Evolutionary conservation across 441 rosid genomes (phyloP).

Genomic region (Corymbia calophylla): DNA sequence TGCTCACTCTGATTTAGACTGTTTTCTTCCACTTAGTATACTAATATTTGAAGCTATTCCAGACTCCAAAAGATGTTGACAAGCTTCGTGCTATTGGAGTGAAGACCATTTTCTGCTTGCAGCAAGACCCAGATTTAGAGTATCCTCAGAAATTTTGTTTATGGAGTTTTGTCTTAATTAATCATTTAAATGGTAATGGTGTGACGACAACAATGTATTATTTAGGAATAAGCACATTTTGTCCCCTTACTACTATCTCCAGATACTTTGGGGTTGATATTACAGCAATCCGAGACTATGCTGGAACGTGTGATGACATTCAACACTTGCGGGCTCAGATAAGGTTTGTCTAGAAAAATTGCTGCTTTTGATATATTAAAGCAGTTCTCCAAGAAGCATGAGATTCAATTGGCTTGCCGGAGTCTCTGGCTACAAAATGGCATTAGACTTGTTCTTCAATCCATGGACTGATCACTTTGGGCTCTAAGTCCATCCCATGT

Average conservation of each 20-base stretch:
- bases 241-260: conserved; percentile 34
- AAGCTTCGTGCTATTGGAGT: conserved; percentile 82
- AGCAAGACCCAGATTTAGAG: conserved; percentile 88
- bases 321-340: conserved; percentile 83
- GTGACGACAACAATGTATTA: background rate
- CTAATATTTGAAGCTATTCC: background rate
- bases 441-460: background rate
- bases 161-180: background rate
- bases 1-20: background rate
- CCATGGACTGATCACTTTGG: background rate
- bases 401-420: background rate
- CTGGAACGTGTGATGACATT: conserved; percentile 43
- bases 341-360: conserved; percentile 35
- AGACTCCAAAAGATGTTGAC: conserved; percentile 87
- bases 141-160: conserved; percentile 34
- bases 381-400: background rate
- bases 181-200: background rate
- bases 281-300: conserved; percentile 63
- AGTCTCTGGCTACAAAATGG: background rate
- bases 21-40: background rate
- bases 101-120: conserved; percentile 90
- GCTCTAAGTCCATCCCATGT: background rate
- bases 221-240: background rate
- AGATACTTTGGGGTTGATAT: conserved; percentile 97
- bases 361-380: background rate